Percentiles rank a stretch among this genome's conserved stretches.
Evolutionary conservation across 108 stramenopile species (phyloP).

Genomic region (Fragilaria radians): DNA sequence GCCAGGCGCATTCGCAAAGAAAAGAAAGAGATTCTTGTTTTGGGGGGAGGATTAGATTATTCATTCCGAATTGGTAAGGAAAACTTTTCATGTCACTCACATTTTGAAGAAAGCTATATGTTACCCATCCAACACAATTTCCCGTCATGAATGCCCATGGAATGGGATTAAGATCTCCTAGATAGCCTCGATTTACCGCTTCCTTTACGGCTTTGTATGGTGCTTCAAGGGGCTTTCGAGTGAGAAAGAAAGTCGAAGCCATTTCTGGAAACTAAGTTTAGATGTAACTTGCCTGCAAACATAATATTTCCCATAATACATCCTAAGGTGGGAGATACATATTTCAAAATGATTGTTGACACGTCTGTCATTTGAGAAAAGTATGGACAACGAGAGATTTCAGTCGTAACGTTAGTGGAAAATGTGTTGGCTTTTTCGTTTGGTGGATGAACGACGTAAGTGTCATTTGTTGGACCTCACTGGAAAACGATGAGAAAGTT

Average conservation of each 20-base stretch:
- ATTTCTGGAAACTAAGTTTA: neutral
- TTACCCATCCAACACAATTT: slow-evolving; percentile 67
- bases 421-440: too few relatives aligned
- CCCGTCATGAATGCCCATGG: slow-evolving; percentile 81
- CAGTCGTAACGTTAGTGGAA: too few relatives aligned
- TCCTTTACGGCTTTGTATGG: slow-evolving; percentile 39
- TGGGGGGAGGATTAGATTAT: neutral
- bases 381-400: too few relatives aligned
- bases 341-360: slow-evolving; percentile 46
- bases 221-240: slow-evolving; percentile 27
- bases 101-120: slow-evolving; percentile 46
- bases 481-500: too few relatives aligned
- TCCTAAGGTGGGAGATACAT: slow-evolving; percentile 58
- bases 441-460: too few relatives aligned
- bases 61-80: neutral
- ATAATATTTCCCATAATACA: slow-evolving; percentile 50
- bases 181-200: slow-evolving; percentile 35
- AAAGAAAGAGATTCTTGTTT: slow-evolving; percentile 49
- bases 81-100: slow-evolving; percentile 2
- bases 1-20: slow-evolving; percentile 57
- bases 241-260: neutral
- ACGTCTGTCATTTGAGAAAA: too few relatives aligned
- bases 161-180: slow-evolving; percentile 69
- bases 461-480: too few relatives aligned
- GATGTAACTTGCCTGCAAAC: slow-evolving; percentile 7